Percentiles rank a stretch among this genome's conserved stretches.
phyloP scores from a whole-genome alignment of 163 green algal species.

The Chlamydomonas reinhardtii region DNA sequence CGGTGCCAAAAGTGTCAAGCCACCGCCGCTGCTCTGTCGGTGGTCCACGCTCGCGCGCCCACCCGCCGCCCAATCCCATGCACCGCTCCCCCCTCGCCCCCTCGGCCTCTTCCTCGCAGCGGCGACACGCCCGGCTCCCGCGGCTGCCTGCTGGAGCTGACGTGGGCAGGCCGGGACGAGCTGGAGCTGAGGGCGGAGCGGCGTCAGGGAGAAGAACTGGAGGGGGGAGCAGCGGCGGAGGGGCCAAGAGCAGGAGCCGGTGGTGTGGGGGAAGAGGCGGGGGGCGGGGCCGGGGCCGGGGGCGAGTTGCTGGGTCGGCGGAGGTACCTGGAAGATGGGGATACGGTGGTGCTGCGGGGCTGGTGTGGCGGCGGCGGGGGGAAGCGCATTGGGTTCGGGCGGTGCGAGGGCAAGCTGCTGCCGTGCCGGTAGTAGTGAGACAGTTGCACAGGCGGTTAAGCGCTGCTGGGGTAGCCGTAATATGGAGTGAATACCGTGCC shows the following conservation, averaged over 20 bases:
- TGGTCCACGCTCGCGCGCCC: no score
- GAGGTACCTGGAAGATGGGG: conserved; percentile 84
- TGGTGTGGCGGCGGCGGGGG: conserved; percentile 69
- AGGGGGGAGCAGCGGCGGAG: not conserved
- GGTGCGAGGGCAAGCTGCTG: conserved; percentile 79
- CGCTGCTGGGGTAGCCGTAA: no score
- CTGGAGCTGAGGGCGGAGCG: conserved; percentile 59
- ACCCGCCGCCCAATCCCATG: no score
- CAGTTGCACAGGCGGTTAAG: no score
- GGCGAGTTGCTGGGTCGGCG: conserved; percentile 35
- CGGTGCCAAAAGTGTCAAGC: no score
- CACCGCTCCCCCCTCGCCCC: no score
- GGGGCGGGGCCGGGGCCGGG: not conserved
- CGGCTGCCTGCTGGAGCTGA: conserved; percentile 81
- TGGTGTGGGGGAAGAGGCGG: not conserved
- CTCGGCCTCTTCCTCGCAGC: not conserved
- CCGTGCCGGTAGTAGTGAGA: conserved; percentile 23
- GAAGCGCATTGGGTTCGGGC: conserved; percentile 84
- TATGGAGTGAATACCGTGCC: no score
- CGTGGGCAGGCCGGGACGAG: conserved; percentile 63
- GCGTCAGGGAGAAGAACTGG: not conserved
- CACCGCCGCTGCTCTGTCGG: no score
- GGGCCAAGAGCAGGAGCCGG: not conserved
- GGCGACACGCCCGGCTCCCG: conserved; percentile 27
- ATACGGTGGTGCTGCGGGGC: conserved; percentile 80